Percentiles rank a stretch among this genome's conserved stretches.
These are phyloP conservation scores for Kwoniella bestiolae DNA, from an alignment of 768 basidiomycete species.

Conservation along the genomic window DNA sequence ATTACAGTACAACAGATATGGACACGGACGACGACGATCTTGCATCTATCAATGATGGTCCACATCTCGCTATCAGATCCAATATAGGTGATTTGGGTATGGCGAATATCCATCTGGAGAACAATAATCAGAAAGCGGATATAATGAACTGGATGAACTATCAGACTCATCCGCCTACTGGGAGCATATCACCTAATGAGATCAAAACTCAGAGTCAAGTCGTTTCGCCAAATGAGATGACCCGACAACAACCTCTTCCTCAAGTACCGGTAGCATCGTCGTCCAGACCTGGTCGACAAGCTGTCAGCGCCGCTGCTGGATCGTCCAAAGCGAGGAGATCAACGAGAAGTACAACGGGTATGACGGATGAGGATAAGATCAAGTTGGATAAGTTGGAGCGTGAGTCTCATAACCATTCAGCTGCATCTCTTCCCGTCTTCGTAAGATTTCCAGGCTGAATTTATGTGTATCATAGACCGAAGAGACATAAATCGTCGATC, in stretches of 20 bases:
- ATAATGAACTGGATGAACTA: conserved; percentile 22
- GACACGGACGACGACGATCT: conserved; percentile 25
- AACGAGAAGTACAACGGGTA: not conserved
- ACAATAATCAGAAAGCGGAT: not conserved
- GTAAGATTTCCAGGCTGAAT: not conserved
- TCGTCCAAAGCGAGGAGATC: conserved; percentile 4
- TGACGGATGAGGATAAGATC: conserved; percentile 9
- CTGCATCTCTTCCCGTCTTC: not conserved
- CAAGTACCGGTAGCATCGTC: not conserved
- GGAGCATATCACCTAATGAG: conserved; percentile 5
- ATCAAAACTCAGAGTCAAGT: conserved; percentile 7
- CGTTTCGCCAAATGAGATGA: not conserved
- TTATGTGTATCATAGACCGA: no score
- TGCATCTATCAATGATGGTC: conserved; percentile 7
- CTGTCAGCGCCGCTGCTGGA: not conserved
- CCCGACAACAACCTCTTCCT: not conserved
- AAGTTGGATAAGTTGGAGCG: conserved; percentile 25
- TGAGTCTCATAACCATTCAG: conserved; percentile 17
- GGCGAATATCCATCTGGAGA: conserved; percentile 12
- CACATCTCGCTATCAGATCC: conserved; percentile 8
- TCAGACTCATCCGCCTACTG: not conserved
- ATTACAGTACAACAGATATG: conserved; percentile 26
- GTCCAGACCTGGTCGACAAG: not conserved
- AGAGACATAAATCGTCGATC: conserved; percentile 33
- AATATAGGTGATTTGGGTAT: conserved; percentile 19